phyloP scores from a whole-genome alignment of 2,329 filamentous ascomycete species.

The Zymoseptoria crescenta region DNA sequence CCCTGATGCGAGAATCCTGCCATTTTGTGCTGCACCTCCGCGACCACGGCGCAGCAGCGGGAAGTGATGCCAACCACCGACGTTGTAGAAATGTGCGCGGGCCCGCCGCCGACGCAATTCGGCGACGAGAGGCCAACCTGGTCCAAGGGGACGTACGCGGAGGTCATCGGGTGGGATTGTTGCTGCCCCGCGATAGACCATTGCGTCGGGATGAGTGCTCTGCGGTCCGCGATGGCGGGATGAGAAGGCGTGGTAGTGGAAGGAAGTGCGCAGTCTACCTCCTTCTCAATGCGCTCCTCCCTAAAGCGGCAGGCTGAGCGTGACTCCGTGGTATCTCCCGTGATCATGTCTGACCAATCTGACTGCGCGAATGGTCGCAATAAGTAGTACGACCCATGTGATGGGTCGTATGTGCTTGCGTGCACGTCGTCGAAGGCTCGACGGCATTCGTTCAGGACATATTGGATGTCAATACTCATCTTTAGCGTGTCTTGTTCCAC shows the following conservation, averaged over 20 bases:
- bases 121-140: neutral
- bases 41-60: conserved; percentile 50
- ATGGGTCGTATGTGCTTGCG: no score
- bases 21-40: conserved; percentile 50
- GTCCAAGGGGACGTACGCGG: conserved; percentile 36
- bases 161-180: conserved; percentile 50
- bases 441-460: no score
- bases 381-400: no score
- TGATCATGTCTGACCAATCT: no score
- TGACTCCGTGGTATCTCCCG: no score
- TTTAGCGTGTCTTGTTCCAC: no score
- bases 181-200: conserved; percentile 42
- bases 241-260: conserved; percentile 24
- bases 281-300: conserved; percentile 51
- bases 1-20: conserved; percentile 48
- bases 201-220: conserved; percentile 55
- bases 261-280: conserved; percentile 18
- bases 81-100: neutral
- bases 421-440: no score
- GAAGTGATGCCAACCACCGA: conserved; percentile 52
- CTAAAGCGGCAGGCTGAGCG: no score
- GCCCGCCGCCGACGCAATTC: neutral
- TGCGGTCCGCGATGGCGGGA: conserved; percentile 25
- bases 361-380: no score
- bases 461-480: no score